Evolutionary conservation across 139 green algal species (phyloP).

Genomic region (Chlorella sorokiniana): DNA sequence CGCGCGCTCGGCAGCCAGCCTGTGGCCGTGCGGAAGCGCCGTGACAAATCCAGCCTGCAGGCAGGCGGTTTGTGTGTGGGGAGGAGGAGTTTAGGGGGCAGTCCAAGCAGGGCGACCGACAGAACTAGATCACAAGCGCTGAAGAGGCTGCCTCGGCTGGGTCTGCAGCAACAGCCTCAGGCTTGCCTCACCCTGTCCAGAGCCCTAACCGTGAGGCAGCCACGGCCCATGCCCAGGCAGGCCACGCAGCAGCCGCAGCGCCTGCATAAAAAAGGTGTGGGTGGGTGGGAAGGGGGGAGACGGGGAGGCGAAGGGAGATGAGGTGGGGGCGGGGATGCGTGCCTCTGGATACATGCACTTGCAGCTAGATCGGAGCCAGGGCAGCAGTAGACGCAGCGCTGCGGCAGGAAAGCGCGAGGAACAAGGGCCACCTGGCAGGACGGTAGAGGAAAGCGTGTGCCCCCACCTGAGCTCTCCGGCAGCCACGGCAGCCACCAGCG

Average conservation of each 20-base stretch:
- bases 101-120: not conserved
- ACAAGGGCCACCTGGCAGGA: not conserved
- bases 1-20: not conserved
- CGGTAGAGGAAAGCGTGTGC: not conserved
- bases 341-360: too few relatives aligned
- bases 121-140: not conserved
- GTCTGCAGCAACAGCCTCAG: too few relatives aligned
- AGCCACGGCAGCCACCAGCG: not conserved
- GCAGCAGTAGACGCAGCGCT: too few relatives aligned
- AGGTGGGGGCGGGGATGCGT: too few relatives aligned
- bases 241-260: slow-evolving; percentile 11
- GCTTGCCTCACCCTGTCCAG: not conserved
- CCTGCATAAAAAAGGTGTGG: not conserved
- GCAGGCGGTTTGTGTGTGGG: too few relatives aligned
- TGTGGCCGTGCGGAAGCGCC: not conserved
- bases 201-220: not conserved
- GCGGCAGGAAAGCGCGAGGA: too few relatives aligned
- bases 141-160: too few relatives aligned
- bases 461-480: not conserved
- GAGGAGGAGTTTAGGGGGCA: not conserved
- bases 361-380: too few relatives aligned
- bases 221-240: not conserved
- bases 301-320: not conserved
- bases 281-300: not conserved
- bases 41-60: not conserved